Conservation (phyloP, 2,329 filamentous ascomycete genomes). For the Magnaporthales sp. region DNA sequence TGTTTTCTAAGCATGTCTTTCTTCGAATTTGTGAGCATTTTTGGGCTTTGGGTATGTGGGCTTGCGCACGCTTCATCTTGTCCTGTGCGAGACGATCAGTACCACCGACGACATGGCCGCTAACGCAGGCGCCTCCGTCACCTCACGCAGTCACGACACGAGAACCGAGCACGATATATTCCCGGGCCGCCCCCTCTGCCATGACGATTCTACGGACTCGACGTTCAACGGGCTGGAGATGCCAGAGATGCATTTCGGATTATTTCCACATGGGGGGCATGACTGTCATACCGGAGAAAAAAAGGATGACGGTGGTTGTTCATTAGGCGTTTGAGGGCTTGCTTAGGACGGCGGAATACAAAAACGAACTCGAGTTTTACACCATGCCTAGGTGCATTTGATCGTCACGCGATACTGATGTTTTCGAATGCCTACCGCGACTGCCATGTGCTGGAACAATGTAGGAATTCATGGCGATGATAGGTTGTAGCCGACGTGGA, state of each 20-base stretch:
- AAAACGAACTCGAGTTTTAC: slow-evolving; percentile 3
- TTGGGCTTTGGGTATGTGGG: slow-evolving; percentile 5
- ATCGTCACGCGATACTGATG: not conserved
- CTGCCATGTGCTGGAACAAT: not conserved
- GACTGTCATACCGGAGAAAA: not conserved
- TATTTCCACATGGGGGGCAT: not conserved
- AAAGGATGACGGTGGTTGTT: slow-evolving; percentile 4
- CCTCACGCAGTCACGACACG: not conserved
- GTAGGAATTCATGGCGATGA: not conserved
- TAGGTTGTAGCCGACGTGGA: not conserved
- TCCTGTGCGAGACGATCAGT: not conserved
- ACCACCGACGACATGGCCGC: not conserved
- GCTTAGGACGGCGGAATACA: slow-evolving; percentile 6
- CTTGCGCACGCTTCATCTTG: not conserved
- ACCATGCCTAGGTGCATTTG: not conserved
- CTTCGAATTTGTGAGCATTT: slow-evolving; percentile 6
- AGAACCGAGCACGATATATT: slow-evolving; percentile 6
- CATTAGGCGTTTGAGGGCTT: slow-evolving; percentile 6
- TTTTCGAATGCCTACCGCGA: not conserved
- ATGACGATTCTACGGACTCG: slow-evolving; percentile 2
- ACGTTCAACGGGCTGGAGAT: slow-evolving; percentile 2
- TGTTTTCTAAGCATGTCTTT: slow-evolving; percentile 72
- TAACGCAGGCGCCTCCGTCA: not conserved
- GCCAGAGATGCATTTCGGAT: slow-evolving; percentile 1
- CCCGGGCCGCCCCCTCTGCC: not conserved